Percentiles rank a stretch among this genome's conserved stretches.
Evolutionary conservation across 2,329 filamentous ascomycete species (phyloP).

Genomic region (Neofusicoccum sp.): DNA sequence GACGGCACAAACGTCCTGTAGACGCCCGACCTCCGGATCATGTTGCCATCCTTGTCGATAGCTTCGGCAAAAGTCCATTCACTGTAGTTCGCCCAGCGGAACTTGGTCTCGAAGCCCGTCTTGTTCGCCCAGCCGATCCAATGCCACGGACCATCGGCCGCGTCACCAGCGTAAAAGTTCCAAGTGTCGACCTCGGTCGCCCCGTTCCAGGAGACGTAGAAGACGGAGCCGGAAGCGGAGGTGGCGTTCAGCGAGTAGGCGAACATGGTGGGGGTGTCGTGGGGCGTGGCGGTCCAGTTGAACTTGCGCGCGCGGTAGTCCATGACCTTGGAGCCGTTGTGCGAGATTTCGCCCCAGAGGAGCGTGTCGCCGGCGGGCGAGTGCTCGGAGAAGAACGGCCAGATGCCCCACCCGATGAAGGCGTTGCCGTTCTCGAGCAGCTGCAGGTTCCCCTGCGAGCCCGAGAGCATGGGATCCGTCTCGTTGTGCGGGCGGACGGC

Average conservation of each 20-base stretch:
- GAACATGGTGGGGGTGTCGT: neutral
- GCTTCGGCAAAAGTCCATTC: constrained; percentile 2
- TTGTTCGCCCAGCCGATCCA: constrained; percentile 34
- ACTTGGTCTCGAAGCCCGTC: constrained; percentile 12
- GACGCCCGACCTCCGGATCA: neutral
- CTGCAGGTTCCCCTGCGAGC: constrained; percentile 57
- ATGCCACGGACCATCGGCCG: neutral
- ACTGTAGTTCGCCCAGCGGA: neutral
- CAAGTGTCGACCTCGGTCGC: constrained; percentile 9
- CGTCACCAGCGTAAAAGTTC: constrained; percentile 13
- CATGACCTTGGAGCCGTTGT: constrained; percentile 28
- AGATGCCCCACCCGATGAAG: constrained; percentile 59
- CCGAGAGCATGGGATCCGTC: constrained; percentile 44
- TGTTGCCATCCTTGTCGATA: neutral
- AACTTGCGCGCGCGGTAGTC: constrained; percentile 10
- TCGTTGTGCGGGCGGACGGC: constrained; percentile 36
- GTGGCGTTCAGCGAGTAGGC: constrained; percentile 32
- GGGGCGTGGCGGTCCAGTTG: constrained; percentile 11
- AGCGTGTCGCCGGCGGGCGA: constrained; percentile 51
- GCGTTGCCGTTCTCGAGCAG: constrained; percentile 56
- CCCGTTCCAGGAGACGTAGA: constrained; percentile 16
- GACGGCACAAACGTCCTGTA: constrained; percentile 36
- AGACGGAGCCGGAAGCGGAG: constrained; percentile 25
- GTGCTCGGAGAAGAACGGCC: constrained; percentile 46
- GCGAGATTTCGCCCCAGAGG: constrained; percentile 52